These are phyloP conservation scores for Kernera saxatilis DNA, from an alignment of 345 rosid species.

Conservation along the genomic window DNA sequence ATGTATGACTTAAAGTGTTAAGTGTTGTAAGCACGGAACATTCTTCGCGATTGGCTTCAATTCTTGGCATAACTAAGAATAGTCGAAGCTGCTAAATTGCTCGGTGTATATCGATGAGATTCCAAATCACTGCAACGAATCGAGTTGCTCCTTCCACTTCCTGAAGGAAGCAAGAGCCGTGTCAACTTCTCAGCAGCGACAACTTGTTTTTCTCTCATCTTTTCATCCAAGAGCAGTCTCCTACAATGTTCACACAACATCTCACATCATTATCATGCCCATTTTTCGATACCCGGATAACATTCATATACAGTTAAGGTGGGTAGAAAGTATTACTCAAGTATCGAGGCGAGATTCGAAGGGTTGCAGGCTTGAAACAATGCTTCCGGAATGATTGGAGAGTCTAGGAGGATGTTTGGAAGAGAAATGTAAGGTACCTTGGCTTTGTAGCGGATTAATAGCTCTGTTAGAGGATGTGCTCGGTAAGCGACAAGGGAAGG, in stretches of 20 bases:
- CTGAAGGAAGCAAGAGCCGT: slow-evolving; percentile 49
- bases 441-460: slow-evolving; percentile 67
- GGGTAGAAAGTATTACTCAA: slow-evolving; percentile 38
- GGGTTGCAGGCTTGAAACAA: slow-evolving; percentile 78
- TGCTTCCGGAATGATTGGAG: slow-evolving; percentile 77
- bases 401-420: slow-evolving; percentile 74
- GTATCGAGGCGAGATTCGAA: slow-evolving; percentile 42
- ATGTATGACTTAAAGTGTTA: neutral
- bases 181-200: slow-evolving; percentile 54
- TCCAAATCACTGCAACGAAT: slow-evolving; percentile 14
- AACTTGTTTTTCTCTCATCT: slow-evolving; percentile 47
- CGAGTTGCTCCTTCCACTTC: slow-evolving; percentile 11
- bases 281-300: neutral
- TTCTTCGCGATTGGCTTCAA: neutral
- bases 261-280: neutral
- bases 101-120: slow-evolving; percentile 39
- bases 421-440: slow-evolving; percentile 83
- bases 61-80: slow-evolving; percentile 44
- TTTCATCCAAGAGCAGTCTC: slow-evolving; percentile 43
- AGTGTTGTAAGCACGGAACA: neutral
- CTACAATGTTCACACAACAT: slow-evolving; percentile 35
- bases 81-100: slow-evolving; percentile 62
- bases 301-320: neutral
- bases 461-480: slow-evolving; percentile 75
- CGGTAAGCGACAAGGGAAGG: slow-evolving; percentile 84